Evolutionary conservation across 2,329 filamentous ascomycete genomes (phyloP), one percentile per base, ranked within the genome.

Genomic region (Raffaelea arxii): DNA sequence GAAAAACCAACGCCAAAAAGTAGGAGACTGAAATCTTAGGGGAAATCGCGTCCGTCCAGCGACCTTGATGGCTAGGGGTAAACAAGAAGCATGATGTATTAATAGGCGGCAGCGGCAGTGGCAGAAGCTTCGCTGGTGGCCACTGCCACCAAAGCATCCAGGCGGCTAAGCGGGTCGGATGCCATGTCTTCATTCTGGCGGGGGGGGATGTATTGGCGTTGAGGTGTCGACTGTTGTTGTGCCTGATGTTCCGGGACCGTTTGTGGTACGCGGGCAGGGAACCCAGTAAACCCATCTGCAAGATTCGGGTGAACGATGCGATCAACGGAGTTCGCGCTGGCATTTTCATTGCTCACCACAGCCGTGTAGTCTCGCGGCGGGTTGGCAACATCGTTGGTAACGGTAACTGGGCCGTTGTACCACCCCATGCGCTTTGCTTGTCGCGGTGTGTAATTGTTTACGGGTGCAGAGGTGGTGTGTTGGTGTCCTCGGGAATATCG

Each of bases 371-470:
- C 25, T 21, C 24, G 23, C 32, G 32, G 32, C 32, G 32, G 32
- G 14, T 36, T 36, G 32, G 7, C 19, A 7, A 18, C 5, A 18
- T 36, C 32, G 6, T 12, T 12, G 16, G 19, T 36, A 5, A 35
- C 16, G 7, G 63, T 58, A 12, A 64, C 58, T 0, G 72, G 71
- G 1, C 72, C 72, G 36, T 86, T 78, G 55, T 87, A 87, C 83
- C 84, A 89, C 1, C 74, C 84, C 49, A 82, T 80, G 3, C 84
- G 75, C 58, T 84, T 86, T 25, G 67, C 68, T 51, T 78, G 79
- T 9, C 78, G 72, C 4, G 76, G 69, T 0, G 75, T 78, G 10
- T 25, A 27, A 12, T 72, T 66, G 27, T 74, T 65, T 0, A 70
- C 67, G 1, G 78, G 77, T 2, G 77, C 77, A 4, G 77, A 81